These are phyloP conservation scores for Capillidium heterosporum DNA, from an alignment of 371 early-diverging fungal genomes.

Conservation along the genomic window DNA sequence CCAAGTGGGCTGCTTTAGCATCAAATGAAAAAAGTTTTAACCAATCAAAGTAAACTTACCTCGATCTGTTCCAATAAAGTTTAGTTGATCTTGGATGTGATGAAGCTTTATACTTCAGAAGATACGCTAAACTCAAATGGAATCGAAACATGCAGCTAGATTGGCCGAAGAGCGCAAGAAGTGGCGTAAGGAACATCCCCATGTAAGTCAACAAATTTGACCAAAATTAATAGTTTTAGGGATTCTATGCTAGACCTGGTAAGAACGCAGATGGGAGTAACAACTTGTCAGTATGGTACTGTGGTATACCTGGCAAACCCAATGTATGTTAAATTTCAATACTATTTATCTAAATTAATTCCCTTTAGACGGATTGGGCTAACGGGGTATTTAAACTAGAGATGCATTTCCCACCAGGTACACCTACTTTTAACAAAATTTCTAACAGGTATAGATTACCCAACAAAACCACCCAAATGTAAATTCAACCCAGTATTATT, in stretches of 20 bases:
- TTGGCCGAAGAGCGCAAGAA: conserved; percentile 90
- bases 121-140: no score
- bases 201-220: conserved; percentile 24
- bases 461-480: conserved; percentile 75
- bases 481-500: conserved; percentile 79
- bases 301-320: conserved; percentile 86
- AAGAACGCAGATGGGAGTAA: conserved; percentile 64
- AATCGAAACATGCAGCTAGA: conserved; percentile 22
- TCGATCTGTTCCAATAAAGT: no score
- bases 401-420: conserved; percentile 81
- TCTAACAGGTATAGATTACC: conserved; percentile 32
- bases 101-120: no score
- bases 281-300: conserved; percentile 80
- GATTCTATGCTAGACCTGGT: conserved; percentile 71
- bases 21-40: background rate
- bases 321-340: conserved; percentile 18
- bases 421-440: background rate
- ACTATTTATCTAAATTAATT: background rate
- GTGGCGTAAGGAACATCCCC: conserved; percentile 94
- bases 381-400: conserved; percentile 83
- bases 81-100: no score
- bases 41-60: conserved; percentile 10
- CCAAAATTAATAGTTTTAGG: conserved; percentile 19
- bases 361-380: conserved; percentile 80
- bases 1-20: no score